Percentiles rank a stretch among this genome's conserved stretches.
These are phyloP conservation scores for Knufia petricola DNA, from an alignment of 2,329 filamentous ascomycete species.

Conservation along the genomic window DNA sequence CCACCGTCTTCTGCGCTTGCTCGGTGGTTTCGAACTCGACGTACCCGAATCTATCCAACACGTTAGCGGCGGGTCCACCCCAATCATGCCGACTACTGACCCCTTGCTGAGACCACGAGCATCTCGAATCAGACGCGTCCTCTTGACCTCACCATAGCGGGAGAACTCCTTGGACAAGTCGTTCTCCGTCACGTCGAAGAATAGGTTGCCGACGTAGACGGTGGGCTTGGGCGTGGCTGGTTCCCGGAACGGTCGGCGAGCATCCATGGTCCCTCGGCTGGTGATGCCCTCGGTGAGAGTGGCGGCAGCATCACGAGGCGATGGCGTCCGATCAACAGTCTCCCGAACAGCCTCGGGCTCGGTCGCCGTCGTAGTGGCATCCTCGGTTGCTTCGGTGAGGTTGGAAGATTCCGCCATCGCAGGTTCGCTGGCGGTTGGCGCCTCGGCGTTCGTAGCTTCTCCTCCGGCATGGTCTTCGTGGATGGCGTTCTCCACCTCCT, in stretches of 20 bases:
- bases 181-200: conserved; percentile 56
- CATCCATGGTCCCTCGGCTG: background rate
- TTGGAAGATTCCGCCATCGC: conserved; percentile 11
- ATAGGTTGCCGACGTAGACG: conserved; percentile 60
- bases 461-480: conserved; percentile 25
- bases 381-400: conserved; percentile 8
- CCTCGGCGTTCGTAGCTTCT: conserved; percentile 14
- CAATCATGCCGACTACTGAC: conserved; percentile 31
- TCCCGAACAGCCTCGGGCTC: background rate
- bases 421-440: background rate
- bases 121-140: conserved; percentile 50
- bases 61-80: conserved; percentile 11
- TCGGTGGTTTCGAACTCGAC: conserved; percentile 48
- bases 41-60: conserved; percentile 51
- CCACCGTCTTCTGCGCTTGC: conserved; percentile 47
- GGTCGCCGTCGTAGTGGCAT: conserved; percentile 11
- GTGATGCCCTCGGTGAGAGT: conserved; percentile 2
- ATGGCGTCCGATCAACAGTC: conserved; percentile 3
- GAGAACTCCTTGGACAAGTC: conserved; percentile 52
- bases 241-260: conserved; percentile 1
- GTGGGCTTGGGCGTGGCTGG: conserved; percentile 33
- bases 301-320: conserved; percentile 4
- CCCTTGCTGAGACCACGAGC: conserved; percentile 58
- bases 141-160: conserved; percentile 47
- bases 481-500: conserved; percentile 20